A percentile compares a stretch with the other conserved stretches of the same genome.
Conservation (phyloP, 2,329 filamentous ascomycete genomes). For the Talaromyces sp. region DNA sequence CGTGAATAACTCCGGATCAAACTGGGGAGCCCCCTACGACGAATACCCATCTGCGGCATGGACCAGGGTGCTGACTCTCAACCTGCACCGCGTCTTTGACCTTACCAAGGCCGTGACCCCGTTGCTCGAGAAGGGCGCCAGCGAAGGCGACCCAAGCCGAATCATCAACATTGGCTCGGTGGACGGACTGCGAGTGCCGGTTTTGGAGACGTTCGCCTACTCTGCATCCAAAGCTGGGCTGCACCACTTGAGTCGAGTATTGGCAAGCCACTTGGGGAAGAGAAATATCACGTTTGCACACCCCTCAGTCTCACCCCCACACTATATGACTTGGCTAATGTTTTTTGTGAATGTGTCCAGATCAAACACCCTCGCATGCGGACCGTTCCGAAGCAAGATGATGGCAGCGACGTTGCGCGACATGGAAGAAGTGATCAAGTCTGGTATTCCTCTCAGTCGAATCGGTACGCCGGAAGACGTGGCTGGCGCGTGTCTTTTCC, state of each 20-base stretch:
- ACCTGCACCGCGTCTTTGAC: constrained; percentile 50
- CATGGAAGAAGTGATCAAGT: constrained; percentile 44
- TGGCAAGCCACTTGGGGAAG: constrained; percentile 46
- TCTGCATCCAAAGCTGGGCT: constrained; percentile 49
- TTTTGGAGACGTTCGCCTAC: constrained; percentile 48
- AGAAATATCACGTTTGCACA: constrained; percentile 45
- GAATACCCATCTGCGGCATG: constrained; percentile 53
- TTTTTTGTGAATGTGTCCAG: constrained; percentile 37
- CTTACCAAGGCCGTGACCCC: constrained; percentile 42
- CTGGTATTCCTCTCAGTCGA: constrained; percentile 58
- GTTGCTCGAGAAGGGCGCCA: constrained; percentile 42
- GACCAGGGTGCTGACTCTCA: constrained; percentile 52
- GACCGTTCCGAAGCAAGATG: constrained; percentile 55
- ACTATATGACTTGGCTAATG: background rate
- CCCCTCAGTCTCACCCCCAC: constrained; percentile 20
- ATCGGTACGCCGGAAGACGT: constrained; percentile 65
- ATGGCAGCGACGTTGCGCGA: constrained; percentile 48
- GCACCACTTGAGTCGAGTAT: constrained; percentile 48
- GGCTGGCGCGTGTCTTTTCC: constrained; percentile 64
- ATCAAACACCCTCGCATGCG: constrained; percentile 64
- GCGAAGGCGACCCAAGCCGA: constrained; percentile 37
- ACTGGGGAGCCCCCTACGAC: constrained; percentile 53
- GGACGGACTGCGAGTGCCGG: constrained; percentile 49
- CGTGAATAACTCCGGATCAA: constrained; percentile 50
- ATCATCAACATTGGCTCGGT: constrained; percentile 52